phyloP scores from a whole-genome alignment of 2,329 filamentous ascomycete genomes.

The Zymoseptoria brevis region DNA sequence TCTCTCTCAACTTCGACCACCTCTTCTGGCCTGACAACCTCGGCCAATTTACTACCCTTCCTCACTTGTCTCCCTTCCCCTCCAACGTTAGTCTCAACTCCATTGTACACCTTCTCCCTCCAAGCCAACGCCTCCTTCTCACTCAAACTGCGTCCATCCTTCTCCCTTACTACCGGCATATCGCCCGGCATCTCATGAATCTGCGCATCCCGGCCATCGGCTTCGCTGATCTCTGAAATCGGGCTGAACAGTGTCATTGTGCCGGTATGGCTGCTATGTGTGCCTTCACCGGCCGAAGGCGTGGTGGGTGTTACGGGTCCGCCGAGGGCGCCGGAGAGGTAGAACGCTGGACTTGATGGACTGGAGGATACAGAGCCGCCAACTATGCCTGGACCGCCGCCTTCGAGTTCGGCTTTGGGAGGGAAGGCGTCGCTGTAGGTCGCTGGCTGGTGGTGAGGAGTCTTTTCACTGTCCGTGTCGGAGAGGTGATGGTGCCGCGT shows the following conservation, averaged over 20 bases:
- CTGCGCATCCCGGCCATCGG: conserved; percentile 20
- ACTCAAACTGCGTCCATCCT: conserved; percentile 38
- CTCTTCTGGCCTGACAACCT: conserved; percentile 19
- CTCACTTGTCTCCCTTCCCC: conserved; percentile 6
- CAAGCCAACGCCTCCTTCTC: conserved; percentile 43
- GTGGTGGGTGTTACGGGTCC: conserved; percentile 13
- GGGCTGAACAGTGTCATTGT: conserved; percentile 18
- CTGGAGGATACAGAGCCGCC: conserved; percentile 4
- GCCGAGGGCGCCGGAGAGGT: conserved; percentile 10
- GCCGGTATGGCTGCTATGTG: conserved; percentile 17
- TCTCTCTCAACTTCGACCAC: conserved; percentile 15
- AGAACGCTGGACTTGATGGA: conserved; percentile 11
- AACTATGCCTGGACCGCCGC: conserved; percentile 3
- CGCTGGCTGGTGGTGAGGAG: background rate
- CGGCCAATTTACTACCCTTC: conserved; percentile 11
- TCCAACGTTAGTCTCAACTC: conserved; percentile 28
- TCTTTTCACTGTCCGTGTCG: conserved; percentile 4
- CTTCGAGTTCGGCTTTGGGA: conserved; percentile 40
- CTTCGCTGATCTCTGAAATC: conserved; percentile 19
- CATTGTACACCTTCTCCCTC: conserved; percentile 40
- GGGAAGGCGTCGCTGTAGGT: conserved; percentile 12
- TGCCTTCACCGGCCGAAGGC: conserved; percentile 20
- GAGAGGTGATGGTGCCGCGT: conserved; percentile 3
- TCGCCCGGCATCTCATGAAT: conserved; percentile 48
- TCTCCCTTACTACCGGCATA: conserved; percentile 46